These are phyloP conservation scores for Tolypocladium nubicola DNA, from an alignment of 2,329 filamentous ascomycete genomes.

Conservation along the genomic window DNA sequence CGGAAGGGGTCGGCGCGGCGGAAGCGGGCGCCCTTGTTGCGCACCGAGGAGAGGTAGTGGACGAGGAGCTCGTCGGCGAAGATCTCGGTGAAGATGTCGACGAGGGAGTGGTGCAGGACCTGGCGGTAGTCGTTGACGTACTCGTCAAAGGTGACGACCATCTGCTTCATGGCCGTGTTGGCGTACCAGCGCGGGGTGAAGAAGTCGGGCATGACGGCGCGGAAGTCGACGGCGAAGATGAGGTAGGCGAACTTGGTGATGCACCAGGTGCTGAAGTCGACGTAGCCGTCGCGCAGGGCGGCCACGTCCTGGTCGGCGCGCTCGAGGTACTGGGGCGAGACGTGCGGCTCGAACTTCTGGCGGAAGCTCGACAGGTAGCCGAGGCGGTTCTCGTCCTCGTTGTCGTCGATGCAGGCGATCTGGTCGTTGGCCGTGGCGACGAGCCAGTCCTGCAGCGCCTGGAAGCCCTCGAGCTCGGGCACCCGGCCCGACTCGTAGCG, in stretches of 20 bases:
- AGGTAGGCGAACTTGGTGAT: conserved; percentile 77
- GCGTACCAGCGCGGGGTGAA: conserved; percentile 89
- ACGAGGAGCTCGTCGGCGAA: conserved; percentile 85
- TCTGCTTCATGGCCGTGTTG: conserved; percentile 79
- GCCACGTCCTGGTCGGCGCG: conserved; percentile 64
- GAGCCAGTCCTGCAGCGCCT: conserved; percentile 88
- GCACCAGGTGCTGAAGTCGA: conserved; percentile 90
- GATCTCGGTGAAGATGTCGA: conserved; percentile 88
- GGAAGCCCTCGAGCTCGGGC: conserved; percentile 54
- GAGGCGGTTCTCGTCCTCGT: conserved; percentile 61
- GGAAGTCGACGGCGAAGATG: conserved; percentile 87
- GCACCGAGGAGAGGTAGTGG: conserved; percentile 71
- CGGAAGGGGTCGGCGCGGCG: conserved; percentile 76
- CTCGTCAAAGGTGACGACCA: conserved; percentile 90
- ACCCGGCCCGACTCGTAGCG: conserved; percentile 54
- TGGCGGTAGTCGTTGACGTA: conserved; percentile 81
- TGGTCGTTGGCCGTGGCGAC: conserved; percentile 96
- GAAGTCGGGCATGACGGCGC: conserved; percentile 70
- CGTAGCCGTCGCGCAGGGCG: conserved; percentile 76
- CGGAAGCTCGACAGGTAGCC: conserved; percentile 83
- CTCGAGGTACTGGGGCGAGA: conserved; percentile 71
- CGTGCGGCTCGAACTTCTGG: conserved; percentile 69
- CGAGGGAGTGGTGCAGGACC: conserved; percentile 75
- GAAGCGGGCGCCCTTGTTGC: conserved; percentile 87
- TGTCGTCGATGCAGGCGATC: conserved; percentile 95